A percentile compares a stretch with the other conserved stretches of the same genome.
Evolutionary conservation across 495 filamentous ascomycete genomes (phyloP).

Genomic region (Daldinia loculata): DNA sequence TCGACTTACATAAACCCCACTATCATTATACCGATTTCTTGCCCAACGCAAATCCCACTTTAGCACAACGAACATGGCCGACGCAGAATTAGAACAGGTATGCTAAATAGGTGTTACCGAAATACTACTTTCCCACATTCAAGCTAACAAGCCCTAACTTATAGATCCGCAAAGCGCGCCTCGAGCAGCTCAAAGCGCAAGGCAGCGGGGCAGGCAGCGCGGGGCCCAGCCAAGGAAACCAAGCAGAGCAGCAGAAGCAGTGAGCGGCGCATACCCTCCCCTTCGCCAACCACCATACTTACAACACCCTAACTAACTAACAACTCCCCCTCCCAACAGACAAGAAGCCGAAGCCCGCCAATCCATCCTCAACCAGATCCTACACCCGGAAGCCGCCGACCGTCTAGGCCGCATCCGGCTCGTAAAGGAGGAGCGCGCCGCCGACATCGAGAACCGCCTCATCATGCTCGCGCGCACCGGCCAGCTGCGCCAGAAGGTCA

Average conservation of each 20-base stretch:
- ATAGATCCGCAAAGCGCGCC: constrained; percentile 86
- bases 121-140: not conserved
- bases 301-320: not conserved
- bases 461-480: constrained; percentile 89
- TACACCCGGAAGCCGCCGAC: constrained; percentile 91
- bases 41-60: not conserved
- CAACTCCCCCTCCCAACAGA: not conserved
- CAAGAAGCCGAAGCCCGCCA: constrained; percentile 71
- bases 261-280: constrained; percentile 43
- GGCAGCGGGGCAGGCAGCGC: constrained; percentile 55
- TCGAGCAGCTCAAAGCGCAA: constrained; percentile 88
- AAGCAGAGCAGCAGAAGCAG: constrained; percentile 68
- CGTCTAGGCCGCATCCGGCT: constrained; percentile 92
- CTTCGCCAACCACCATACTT: too few species aligned
- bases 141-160: constrained; percentile 3
- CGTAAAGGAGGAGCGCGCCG: constrained; percentile 90
- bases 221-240: constrained; percentile 62
- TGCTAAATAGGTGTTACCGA: constrained; percentile 10
- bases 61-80: constrained; percentile 64
- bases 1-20: not conserved
- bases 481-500: constrained; percentile 86
- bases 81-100: constrained; percentile 85
- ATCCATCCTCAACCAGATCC: constrained; percentile 87
- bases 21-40: constrained; percentile 2
- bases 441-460: constrained; percentile 89